phyloP scores from a whole-genome alignment of 345 rosid species.

The Linum tenue region DNA sequence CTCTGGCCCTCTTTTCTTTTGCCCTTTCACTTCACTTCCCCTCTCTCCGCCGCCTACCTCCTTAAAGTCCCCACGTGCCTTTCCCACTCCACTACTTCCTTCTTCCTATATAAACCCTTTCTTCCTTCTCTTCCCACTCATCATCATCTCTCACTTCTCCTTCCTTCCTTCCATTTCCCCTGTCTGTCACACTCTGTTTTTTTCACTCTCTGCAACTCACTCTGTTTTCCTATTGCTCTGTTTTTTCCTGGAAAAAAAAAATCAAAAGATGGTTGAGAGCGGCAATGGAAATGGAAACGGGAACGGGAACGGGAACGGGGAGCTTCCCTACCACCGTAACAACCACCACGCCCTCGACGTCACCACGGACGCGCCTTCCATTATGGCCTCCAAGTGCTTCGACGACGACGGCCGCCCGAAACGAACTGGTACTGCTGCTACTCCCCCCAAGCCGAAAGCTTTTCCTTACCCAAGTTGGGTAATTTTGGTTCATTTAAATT shows the following conservation, averaged over 20 bases:
- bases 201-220: neutral
- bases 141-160: too few species aligned
- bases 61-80: too few species aligned
- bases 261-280: constrained; percentile 2
- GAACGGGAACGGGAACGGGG: neutral
- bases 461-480: neutral
- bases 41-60: neutral
- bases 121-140: neutral
- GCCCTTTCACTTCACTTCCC: neutral
- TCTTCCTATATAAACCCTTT: neutral
- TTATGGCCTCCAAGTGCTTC: constrained; percentile 42
- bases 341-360: constrained; percentile 17
- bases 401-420: constrained; percentile 72
- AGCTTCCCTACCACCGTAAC: neutral
- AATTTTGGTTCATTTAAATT: neutral
- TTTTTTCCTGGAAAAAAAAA: neutral
- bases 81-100: too few species aligned
- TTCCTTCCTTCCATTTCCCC: neutral
- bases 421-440: constrained; percentile 43
- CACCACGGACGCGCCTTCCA: constrained; percentile 31
- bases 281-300: neutral
- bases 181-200: neutral
- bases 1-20: neutral
- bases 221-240: neutral
- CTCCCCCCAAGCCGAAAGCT: neutral